Evolutionary conservation across 495 filamentous ascomycete species (phyloP).

Genomic region (Haplographium delicatum): DNA sequence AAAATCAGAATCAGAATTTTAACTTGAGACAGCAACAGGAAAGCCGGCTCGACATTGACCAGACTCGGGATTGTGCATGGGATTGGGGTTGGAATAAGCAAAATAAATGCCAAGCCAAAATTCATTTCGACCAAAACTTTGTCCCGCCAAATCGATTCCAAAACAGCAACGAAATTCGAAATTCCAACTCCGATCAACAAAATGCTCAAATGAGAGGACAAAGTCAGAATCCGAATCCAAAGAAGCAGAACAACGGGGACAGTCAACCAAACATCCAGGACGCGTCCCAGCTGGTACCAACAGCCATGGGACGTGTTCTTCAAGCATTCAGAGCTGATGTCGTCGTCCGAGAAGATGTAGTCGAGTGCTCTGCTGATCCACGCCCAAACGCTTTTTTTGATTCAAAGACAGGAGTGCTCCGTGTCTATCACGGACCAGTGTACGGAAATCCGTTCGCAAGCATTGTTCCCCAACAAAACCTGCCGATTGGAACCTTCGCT

Average conservation of each 20-base stretch:
- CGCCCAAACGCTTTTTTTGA: conserved; percentile 48
- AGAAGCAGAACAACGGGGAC: not conserved
- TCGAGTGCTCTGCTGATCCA: conserved; percentile 34
- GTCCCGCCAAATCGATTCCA: no score
- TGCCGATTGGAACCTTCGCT: conserved; percentile 22
- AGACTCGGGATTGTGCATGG: no score
- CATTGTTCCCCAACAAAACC: conserved; percentile 28
- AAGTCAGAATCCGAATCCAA: conserved; percentile 4
- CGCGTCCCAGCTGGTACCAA: not conserved
- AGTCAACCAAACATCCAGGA: not conserved
- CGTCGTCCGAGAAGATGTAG: conserved; percentile 39
- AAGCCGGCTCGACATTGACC: no score
- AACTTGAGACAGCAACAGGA: no score
- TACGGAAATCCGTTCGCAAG: conserved; percentile 38
- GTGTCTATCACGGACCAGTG: conserved; percentile 43
- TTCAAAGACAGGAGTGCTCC: conserved; percentile 31
- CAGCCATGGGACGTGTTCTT: conserved; percentile 26
- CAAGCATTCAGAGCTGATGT: conserved; percentile 32
- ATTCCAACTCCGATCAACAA: conserved; percentile 3
- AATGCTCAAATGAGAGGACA: conserved; percentile 11
- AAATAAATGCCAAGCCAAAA: no score
- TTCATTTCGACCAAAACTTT: no score
- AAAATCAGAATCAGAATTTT: no score
- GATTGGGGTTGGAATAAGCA: no score
- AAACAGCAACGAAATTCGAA: no score